Evolutionary conservation across 2,329 filamentous ascomycete species (phyloP).

Genomic region (Pseudomassariella vexata): DNA sequence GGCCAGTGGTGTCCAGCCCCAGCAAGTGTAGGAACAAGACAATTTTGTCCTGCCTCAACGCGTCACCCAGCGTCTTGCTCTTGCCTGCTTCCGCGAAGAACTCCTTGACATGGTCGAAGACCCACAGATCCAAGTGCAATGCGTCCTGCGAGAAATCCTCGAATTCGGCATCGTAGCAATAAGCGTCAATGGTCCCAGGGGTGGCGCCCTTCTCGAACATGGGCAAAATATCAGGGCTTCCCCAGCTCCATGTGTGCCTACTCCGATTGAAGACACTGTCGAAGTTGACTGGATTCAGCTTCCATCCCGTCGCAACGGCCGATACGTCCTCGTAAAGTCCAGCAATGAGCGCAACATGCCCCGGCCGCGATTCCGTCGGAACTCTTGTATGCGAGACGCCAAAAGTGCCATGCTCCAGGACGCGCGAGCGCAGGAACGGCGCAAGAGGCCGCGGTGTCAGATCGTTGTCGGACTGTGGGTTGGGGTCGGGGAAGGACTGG

Average conservation of each 20-base stretch:
- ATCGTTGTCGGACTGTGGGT: slow-evolving; percentile 55
- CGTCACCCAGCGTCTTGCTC: slow-evolving; percentile 68
- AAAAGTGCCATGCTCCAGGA: slow-evolving; percentile 87
- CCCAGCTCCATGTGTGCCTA: slow-evolving; percentile 98
- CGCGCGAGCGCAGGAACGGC: slow-evolving; percentile 83
- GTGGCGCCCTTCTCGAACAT: slow-evolving; percentile 97
- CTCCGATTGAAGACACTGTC: slow-evolving; percentile 98
- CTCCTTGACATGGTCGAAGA: slow-evolving; percentile 88
- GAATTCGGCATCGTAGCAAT: slow-evolving; percentile 73
- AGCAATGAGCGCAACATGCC: slow-evolving; percentile 94
- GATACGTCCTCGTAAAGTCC: slow-evolving; percentile 98
- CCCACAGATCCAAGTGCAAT: slow-evolving; percentile 80
- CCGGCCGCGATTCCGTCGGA: slow-evolving; percentile 91
- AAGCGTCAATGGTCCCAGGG: slow-evolving; percentile 80
- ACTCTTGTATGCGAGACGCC: slow-evolving; percentile 96
- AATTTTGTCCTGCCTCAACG: slow-evolving; percentile 74
- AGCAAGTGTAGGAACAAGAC: slow-evolving; percentile 95
- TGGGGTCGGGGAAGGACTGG: slow-evolving; percentile 85
- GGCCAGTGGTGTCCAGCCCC: slow-evolving; percentile 85
- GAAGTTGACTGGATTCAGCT: slow-evolving; percentile 95
- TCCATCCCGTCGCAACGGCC: slow-evolving; percentile 95
- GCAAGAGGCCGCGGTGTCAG: slow-evolving; percentile 74
- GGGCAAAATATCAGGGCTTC: slow-evolving; percentile 90
- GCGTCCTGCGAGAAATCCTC: slow-evolving; percentile 89
- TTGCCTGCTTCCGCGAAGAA: slow-evolving; percentile 75